These are phyloP conservation scores for Cyberlindnera samutprakarnensis DNA, from an alignment of 805 yeast genomes.

Conservation along the genomic window DNA sequence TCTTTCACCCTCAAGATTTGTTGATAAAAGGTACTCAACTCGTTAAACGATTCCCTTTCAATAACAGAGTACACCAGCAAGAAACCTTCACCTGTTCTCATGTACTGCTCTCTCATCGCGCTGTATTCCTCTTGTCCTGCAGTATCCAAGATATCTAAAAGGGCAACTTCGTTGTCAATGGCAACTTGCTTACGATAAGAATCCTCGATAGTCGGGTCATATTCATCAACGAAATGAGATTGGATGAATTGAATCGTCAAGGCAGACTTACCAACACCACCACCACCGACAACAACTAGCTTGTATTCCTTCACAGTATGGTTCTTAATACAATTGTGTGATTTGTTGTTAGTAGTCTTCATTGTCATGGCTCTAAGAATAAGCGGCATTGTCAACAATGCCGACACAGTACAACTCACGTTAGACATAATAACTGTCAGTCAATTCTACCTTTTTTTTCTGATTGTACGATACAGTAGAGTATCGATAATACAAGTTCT, in stretches of 20 bases:
- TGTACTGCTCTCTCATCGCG: slow-evolving; percentile 90
- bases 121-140: slow-evolving; percentile 98
- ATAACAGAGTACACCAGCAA: slow-evolving; percentile 84
- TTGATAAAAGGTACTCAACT: slow-evolving; percentile 70
- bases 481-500: too few species aligned
- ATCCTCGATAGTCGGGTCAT: slow-evolving; percentile 96
- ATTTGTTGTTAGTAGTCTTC: too few species aligned
- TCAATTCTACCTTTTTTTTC: too few species aligned
- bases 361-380: too few species aligned
- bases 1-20: slow-evolving; percentile 77
- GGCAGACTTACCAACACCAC: slow-evolving; percentile 98
- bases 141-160: slow-evolving; percentile 87
- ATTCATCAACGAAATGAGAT: slow-evolving; percentile 92
- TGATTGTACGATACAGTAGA: too few species aligned
- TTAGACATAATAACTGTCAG: too few species aligned
- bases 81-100: slow-evolving; percentile 95
- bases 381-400: too few species aligned
- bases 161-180: slow-evolving; percentile 70
- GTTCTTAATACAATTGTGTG: slow-evolving; percentile 12
- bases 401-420: too few species aligned
- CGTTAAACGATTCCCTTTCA: slow-evolving; percentile 78
- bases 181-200: slow-evolving; percentile 83
- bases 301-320: slow-evolving; percentile 66
- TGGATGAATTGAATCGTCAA: slow-evolving; percentile 92
- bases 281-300: slow-evolving; percentile 95